phyloP scores from a whole-genome alignment of 371 early-diverging fungal species.

The Capniomyces stellatus region DNA sequence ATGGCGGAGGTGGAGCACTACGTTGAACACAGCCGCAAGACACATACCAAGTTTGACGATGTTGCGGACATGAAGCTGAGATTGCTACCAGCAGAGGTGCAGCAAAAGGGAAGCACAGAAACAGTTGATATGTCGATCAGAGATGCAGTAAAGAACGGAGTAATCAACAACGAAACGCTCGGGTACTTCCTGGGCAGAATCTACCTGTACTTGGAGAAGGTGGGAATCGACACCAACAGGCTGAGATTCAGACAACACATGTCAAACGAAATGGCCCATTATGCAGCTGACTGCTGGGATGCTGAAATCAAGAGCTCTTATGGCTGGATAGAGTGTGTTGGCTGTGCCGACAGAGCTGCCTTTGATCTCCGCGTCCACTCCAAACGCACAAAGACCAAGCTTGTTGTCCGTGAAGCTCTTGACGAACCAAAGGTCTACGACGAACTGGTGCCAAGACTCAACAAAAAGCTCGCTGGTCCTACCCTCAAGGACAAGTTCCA shows the following conservation, averaged over 20 bases:
- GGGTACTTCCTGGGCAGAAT: conserved; percentile 98
- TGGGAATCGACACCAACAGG: conserved; percentile 81
- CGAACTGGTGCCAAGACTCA: conserved; percentile 63
- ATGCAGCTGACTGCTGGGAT: conserved; percentile 99
- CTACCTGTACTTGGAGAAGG: conserved; percentile 75
- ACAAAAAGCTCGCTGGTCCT: conserved; percentile 87
- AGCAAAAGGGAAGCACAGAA: conserved; percentile 57
- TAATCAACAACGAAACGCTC: conserved; percentile 93
- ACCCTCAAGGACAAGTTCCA: conserved; percentile 83
- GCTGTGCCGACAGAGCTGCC: conserved; percentile 98
- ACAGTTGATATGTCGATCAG: conserved; percentile 61
- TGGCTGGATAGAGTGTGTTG: conserved; percentile 99
- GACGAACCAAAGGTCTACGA: conserved; percentile 66
- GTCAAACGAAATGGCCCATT: conserved; percentile 99
- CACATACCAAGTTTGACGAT: conserved; percentile 79
- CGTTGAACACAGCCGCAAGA: conserved; percentile 89
- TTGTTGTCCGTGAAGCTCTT: conserved; percentile 81
- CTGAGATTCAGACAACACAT: conserved; percentile 99
- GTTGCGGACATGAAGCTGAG: conserved; percentile 58
- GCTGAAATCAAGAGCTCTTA: conserved; percentile 77
- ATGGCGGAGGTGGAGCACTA: conserved; percentile 99
- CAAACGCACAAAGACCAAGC: conserved; percentile 75
- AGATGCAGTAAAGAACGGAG: conserved; percentile 79
- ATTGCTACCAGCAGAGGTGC: conserved; percentile 59
- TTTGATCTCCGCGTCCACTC: conserved; percentile 95